A percentile compares a stretch with the other conserved stretches of the same genome.
Conservation (phyloP, 1,284 basidiomycete genomes). For the Lignosus rhinocerotis region DNA sequence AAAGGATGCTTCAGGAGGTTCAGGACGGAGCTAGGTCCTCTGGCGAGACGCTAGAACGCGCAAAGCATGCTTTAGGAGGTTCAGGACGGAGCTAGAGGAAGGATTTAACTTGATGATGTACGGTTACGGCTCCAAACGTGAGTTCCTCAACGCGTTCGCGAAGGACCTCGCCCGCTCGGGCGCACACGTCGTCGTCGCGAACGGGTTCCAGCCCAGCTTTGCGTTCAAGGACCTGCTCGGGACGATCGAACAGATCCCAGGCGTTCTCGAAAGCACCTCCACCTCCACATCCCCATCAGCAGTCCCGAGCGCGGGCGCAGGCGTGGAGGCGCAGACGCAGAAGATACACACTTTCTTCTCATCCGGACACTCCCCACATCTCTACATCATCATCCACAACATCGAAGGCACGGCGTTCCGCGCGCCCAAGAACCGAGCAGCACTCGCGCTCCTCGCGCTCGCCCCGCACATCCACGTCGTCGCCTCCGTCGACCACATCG, state of each 20-base stretch:
- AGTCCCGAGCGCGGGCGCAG: constrained; percentile 7
- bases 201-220: constrained; percentile 77
- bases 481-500: constrained; percentile 85
- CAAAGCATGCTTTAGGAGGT: constrained; percentile 51
- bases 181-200: constrained; percentile 78
- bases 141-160: constrained; percentile 74
- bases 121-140: constrained; percentile 85
- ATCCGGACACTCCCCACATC: constrained; percentile 32
- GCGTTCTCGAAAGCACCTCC: constrained; percentile 39
- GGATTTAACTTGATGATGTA: constrained; percentile 88
- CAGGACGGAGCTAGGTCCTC: too few species aligned
- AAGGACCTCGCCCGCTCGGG: constrained; percentile 38
- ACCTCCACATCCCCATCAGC: constrained; percentile 24
- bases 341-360: constrained; percentile 67
- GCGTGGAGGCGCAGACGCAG: constrained; percentile 61
- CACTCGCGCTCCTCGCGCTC: constrained; percentile 69
- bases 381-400: constrained; percentile 86
- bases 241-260: constrained; percentile 66
- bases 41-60: constrained; percentile 18
- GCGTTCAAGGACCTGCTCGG: constrained; percentile 69
- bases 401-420: constrained; percentile 79
- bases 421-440: constrained; percentile 56
- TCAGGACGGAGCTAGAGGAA: constrained; percentile 68
- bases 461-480: constrained; percentile 76
- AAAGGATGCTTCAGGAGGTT: constrained; percentile 51